These are phyloP conservation scores for Nicotiana knightiana DNA, from an alignment of 257 asterid genomes.

Conservation along the genomic window DNA sequence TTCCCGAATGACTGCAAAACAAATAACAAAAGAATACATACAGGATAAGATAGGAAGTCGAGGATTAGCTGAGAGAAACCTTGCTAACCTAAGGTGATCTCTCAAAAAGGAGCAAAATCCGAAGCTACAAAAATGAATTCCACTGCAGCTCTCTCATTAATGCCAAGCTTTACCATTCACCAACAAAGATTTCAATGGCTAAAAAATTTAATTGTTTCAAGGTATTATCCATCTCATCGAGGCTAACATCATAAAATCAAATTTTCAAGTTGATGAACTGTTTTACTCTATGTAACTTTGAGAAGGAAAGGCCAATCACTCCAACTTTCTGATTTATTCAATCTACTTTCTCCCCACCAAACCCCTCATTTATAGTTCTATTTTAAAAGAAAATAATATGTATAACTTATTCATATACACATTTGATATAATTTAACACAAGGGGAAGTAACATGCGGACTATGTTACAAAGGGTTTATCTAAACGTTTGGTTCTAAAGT, in stretches of 20 bases:
- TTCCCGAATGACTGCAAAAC: constrained; percentile 61
- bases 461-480: neutral
- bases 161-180: neutral
- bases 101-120: too few relatives aligned
- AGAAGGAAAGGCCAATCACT: neutral
- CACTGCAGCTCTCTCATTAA: neutral
- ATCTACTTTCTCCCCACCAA: neutral
- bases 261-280: neutral
- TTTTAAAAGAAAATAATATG: neutral
- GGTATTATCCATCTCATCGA: neutral
- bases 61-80: neutral
- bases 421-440: neutral
- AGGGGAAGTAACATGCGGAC: neutral
- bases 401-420: neutral
- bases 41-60: neutral
- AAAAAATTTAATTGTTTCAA: neutral
- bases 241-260: neutral
- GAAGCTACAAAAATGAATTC: neutral
- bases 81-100: neutral
- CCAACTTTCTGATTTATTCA: neutral
- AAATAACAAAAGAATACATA: neutral
- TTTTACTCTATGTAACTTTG: neutral
- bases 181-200: neutral
- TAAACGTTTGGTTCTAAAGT: neutral
- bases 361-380: neutral